Evolutionary conservation across 2,329 filamentous ascomycete genomes (phyloP), one percentile per base, ranked within the genome.

Genomic region (Aspergillus sp.): DNA sequence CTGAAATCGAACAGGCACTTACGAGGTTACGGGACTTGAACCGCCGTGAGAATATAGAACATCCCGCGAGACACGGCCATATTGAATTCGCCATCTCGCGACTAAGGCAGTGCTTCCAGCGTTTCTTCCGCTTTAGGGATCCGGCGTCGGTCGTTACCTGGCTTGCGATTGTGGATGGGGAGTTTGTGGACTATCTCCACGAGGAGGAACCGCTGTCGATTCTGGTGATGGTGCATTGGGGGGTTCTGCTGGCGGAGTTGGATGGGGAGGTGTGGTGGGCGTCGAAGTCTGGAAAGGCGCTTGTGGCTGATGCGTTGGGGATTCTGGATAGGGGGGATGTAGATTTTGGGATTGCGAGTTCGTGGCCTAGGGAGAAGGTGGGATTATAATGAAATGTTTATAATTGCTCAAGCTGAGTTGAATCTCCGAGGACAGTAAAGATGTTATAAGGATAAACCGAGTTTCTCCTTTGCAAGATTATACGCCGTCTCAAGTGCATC

Each of bases 251-350:
- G 14, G 46, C 31, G 46, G 11, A 23, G 31, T 4, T 49, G 31
- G 46, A 49, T 35, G 46, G 33, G 33, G 6, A 23, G 11, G 31
- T 49, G 7, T 49, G 46, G 46, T 49, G 46, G 46, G 46, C 46
- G 4, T 35, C 6, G 2, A 23, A 35, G 4, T 49, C 46, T 5
- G 46, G 46, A 6, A 23, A 2, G n/a, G 46, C 9, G 1, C 21
- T 49, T 17, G 46, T 37, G 17, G 8, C 31, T 23, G 46, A 49
- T 49, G 33, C 33, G 6, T 9, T 49, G 11, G 6, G 17, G 17
- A 37, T 37, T 49, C 21, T 49, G 46, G 17, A 6, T 3, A 14
- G 7, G 6, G 9, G 11, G 7, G 37, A 3, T 6, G 8, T 17
- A 2, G 31, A 39, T 11, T 14, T 49, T 24, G 46, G 17, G 2